Base-by-base conservation (phyloP, 2,329 filamentous ascomycete genomes). In the Teratosphaeria epicoccoides region DNA sequence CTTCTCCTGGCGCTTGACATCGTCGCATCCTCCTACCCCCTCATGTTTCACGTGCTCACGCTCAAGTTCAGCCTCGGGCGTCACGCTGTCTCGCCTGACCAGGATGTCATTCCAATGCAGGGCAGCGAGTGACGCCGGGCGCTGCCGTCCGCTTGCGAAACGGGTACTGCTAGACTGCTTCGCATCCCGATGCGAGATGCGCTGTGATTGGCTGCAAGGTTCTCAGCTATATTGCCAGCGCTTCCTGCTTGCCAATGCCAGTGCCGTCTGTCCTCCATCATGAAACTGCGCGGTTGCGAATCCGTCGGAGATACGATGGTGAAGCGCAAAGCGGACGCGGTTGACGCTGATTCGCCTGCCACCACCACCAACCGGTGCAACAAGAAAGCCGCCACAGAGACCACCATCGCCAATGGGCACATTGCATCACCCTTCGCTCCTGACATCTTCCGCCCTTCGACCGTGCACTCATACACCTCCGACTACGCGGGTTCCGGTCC, bases 401-500 rank as follows among this genome's bases (percentile, higher is more conserved):
- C 55, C 52, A 17, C 33, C n/a, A 17, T 40, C 14, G 10, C n/a
- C 33, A 64, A 64, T 46, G 63, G 65, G 51, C n/a, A 40, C 14
- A 63, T 79, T 49, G 73, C 76, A 59, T 69, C 74, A 55, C 75
- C 81, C 44, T 88, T 88, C 66, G 78, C 82, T 50, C 73, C 76
- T 49, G 82, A 80, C 4, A 77, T 88, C 37, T 87, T 88, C 64
- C 78, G 83, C 59, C 66, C 76, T 50, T 61, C 76, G 23, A 75
- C 80, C 28, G 74, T 85, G 53, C 62, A 76, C 52, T 67, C 74
- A 28, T 86, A 87, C 68, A 80, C 78, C 9, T 63, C 71, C 20
- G 74, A 78, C 58, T 88, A 88, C 66, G 78, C 81, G 50, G 63
- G 72, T 6, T 87, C 85, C 9, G 69, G 74, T 17, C 84, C 84